These are phyloP conservation scores for Dionaea muscipula DNA, from an alignment of 179 eudicot species.

Conservation along the genomic window DNA sequence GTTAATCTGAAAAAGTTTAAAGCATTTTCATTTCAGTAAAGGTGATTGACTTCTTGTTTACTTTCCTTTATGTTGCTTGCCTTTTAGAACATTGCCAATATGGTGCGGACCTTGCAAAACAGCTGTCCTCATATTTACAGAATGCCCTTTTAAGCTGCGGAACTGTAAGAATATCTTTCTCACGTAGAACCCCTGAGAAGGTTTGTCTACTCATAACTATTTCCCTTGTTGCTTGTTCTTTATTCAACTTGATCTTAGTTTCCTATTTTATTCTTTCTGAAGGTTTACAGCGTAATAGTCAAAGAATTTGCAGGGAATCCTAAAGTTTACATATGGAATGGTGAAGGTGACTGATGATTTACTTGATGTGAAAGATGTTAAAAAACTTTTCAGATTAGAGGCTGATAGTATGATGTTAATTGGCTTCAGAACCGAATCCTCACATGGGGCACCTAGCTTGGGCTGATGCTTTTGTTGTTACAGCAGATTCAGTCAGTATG, in stretches of 20 bases:
- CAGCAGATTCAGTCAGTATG: slow-evolving; percentile 96
- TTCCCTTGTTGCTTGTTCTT: neutral
- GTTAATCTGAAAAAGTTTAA: too few relatives aligned
- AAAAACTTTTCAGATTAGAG: neutral
- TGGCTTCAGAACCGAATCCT: slow-evolving; percentile 67
- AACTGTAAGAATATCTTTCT: slow-evolving; percentile 59
- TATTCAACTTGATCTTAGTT: neutral
- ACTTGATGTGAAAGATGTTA: neutral
- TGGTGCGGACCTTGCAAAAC: slow-evolving; percentile 76
- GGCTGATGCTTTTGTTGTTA: slow-evolving; percentile 85
- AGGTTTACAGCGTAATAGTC: slow-evolving; percentile 51
- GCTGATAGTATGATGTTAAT: slow-evolving; percentile 4
- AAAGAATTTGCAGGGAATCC: slow-evolving; percentile 79
- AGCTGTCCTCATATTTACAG: slow-evolving; percentile 51
- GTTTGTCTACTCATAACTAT: slow-evolving; percentile 21
- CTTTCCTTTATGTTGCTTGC: neutral
- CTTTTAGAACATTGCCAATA: slow-evolving; percentile 60
- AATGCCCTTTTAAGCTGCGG: slow-evolving; percentile 58
- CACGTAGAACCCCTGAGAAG: slow-evolving; percentile 80
- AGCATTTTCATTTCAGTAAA: too few relatives aligned
- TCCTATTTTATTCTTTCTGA: slow-evolving; percentile 1
- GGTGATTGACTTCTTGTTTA: neutral
- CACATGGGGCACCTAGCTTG: slow-evolving; percentile 96
- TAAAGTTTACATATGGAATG: slow-evolving; percentile 74
- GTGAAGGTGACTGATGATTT: slow-evolving; percentile 53